A percentile compares a stretch with the other conserved stretches of the same genome.
Evolutionary conservation across 2,329 filamentous ascomycete species (phyloP).

Genomic region (Alternaria dauci): DNA sequence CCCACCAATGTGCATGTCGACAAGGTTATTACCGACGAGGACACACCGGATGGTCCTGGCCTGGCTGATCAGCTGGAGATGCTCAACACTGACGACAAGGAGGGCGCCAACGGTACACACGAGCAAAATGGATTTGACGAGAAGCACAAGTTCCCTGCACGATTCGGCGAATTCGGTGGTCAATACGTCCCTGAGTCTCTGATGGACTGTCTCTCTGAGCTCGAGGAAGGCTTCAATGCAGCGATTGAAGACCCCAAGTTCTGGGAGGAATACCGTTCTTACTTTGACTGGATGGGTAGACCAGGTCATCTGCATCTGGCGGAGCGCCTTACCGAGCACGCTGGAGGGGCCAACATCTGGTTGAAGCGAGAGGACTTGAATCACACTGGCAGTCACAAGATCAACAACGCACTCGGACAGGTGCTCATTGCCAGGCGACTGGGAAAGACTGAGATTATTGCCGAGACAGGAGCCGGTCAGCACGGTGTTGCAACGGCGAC

Average conservation of each 20-base stretch:
- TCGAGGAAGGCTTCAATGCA: constrained; percentile 89
- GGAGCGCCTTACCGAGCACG: constrained; percentile 84
- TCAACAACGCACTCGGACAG: constrained; percentile 97
- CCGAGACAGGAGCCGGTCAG: constrained; percentile 96
- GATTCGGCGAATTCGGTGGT: constrained; percentile 95
- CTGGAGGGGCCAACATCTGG: constrained; percentile 95
- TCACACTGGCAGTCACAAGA: constrained; percentile 98
- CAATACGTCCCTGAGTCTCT: constrained; percentile 97
- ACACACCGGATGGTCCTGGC: constrained; percentile 66
- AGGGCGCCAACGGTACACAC: constrained; percentile 43
- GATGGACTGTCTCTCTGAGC: constrained; percentile 93
- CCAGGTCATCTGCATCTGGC: constrained; percentile 92
- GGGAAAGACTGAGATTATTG: constrained; percentile 97
- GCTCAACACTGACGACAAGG: constrained; percentile 72
- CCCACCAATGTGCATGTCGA: constrained; percentile 72
- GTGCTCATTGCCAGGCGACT: constrained; percentile 84
- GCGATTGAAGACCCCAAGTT: constrained; percentile 88
- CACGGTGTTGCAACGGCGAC: constrained; percentile 98
- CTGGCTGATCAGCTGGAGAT: constrained; percentile 86
- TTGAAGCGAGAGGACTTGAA: constrained; percentile 97
- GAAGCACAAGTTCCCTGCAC: constrained; percentile 72
- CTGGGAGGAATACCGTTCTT: constrained; percentile 95
- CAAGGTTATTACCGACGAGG: constrained; percentile 69
- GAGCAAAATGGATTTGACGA: constrained; percentile 43
- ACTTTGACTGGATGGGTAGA: constrained; percentile 97